phyloP scores from a whole-genome alignment of 2,329 filamentous ascomycete species.

The Penicillium sumatraense region DNA sequence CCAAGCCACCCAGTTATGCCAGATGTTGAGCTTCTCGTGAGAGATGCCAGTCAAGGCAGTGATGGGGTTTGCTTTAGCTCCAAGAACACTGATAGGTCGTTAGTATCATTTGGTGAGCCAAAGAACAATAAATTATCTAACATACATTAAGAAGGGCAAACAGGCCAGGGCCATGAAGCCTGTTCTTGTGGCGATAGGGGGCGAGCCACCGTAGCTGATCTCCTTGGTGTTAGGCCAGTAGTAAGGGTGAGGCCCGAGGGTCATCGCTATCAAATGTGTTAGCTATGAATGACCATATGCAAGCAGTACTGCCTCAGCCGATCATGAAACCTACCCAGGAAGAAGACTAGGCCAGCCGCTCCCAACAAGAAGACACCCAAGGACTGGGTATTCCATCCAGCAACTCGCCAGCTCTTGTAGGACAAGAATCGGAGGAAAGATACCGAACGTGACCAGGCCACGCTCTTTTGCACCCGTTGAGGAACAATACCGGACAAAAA shows the following conservation, averaged over 20 bases:
- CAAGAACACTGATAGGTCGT: constrained; percentile 40
- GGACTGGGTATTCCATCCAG: constrained; percentile 48
- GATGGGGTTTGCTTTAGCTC: constrained; percentile 60
- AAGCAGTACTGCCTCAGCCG: neutral
- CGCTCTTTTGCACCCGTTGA: constrained; percentile 16
- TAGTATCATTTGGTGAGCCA: neutral
- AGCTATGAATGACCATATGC: neutral
- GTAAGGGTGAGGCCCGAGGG: constrained; percentile 54
- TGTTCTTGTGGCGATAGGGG: constrained; percentile 56
- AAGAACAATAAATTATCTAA: neutral
- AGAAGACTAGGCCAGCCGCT: constrained; percentile 48
- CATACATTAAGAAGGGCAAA: constrained; percentile 54
- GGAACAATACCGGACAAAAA: constrained; percentile 19
- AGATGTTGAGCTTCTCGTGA: constrained; percentile 59
- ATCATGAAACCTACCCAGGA: constrained; percentile 28
- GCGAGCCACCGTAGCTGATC: constrained; percentile 51
- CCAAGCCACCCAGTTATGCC: constrained; percentile 58
- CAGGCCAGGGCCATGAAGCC: constrained; percentile 57
- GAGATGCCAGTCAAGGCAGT: constrained; percentile 58
- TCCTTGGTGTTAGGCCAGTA: constrained; percentile 55
- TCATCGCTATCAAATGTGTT: constrained; percentile 40
- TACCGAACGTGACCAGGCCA: constrained; percentile 29
- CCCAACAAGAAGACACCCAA: constrained; percentile 50
- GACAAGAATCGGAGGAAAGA: constrained; percentile 41
- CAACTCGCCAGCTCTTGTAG: constrained; percentile 23